Conservation (phyloP, 495 filamentous ascomycete genomes). For the Copromyces sp. region DNA sequence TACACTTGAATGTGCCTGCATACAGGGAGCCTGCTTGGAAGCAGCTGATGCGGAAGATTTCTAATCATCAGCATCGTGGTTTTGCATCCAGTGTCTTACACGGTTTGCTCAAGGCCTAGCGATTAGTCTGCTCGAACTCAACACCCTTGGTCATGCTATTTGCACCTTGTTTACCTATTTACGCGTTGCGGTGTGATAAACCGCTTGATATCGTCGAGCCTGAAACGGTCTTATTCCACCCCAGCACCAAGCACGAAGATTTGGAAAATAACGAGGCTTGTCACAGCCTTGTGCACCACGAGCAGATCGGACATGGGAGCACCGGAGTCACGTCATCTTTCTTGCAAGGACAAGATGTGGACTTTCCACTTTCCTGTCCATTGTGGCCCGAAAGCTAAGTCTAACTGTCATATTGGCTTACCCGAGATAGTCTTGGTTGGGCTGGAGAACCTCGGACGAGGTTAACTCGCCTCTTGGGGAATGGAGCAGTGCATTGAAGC, state of each 20-base stretch:
- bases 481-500: too few species aligned
- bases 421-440: too few species aligned
- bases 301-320: neutral
- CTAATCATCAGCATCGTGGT: neutral
- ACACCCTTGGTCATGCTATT: neutral
- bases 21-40: too few species aligned
- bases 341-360: too few species aligned
- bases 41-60: too few species aligned
- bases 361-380: too few species aligned
- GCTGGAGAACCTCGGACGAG: too few species aligned
- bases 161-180: neutral
- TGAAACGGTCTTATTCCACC: neutral
- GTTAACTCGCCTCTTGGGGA: too few species aligned
- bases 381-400: too few species aligned
- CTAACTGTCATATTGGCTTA: too few species aligned
- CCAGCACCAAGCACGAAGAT: rapidly evolving
- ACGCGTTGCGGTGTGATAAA: neutral
- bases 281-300: neutral
- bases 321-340: too few species aligned
- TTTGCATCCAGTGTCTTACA: neutral
- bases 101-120: neutral
- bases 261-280: neutral
- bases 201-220: neutral
- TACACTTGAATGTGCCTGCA: too few species aligned
- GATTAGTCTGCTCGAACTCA: neutral